Percentiles rank a stretch among this genome's conserved stretches.
Evolutionary conservation across 352 stramenopile genomes (phyloP).

Genomic region (Blastocystis sp.): DNA sequence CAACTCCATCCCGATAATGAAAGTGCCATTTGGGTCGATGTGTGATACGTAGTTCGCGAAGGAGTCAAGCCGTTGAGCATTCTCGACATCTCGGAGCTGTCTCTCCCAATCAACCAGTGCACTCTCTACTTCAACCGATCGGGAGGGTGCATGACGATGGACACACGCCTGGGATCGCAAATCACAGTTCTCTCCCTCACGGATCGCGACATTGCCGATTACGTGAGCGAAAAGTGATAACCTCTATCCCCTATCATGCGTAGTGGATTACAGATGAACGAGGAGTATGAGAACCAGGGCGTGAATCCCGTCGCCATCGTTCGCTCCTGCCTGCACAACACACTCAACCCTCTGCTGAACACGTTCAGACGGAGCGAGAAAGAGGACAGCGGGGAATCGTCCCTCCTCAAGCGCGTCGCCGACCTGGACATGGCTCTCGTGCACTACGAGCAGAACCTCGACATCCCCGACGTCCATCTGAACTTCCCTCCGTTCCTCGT

Average conservation of each 20-base stretch:
- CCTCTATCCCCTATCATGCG: not conserved
- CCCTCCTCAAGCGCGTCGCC: slow-evolving; percentile 80
- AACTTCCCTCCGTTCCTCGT: slow-evolving; percentile 86
- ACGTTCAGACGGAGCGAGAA: slow-evolving; percentile 14
- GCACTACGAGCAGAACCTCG: slow-evolving; percentile 90
- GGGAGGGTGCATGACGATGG: not conserved
- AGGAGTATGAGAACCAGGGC: slow-evolving; percentile 32
- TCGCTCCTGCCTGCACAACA: slow-evolving; percentile 55
- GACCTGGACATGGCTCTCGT: slow-evolving; percentile 90
- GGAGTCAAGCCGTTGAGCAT: not conserved
- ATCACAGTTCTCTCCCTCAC: slow-evolving; percentile 37
- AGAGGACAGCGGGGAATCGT: slow-evolving; percentile 9
- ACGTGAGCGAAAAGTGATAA: not conserved
- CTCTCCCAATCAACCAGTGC: slow-evolving; percentile 42
- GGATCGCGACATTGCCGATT: slow-evolving; percentile 42
- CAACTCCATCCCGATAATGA: not conserved
- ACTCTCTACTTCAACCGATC: slow-evolving; percentile 26
- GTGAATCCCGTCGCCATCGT: slow-evolving; percentile 62
- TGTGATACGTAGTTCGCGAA: not conserved
- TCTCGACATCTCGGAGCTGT: slow-evolving; percentile 30
- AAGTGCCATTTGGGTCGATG: not conserved
- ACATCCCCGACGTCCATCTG: slow-evolving; percentile 90
- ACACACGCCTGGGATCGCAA: slow-evolving; percentile 6
- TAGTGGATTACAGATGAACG: not conserved
- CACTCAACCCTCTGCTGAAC: slow-evolving; percentile 47